These are phyloP conservation scores for Rossbeevera mucosa DNA, from an alignment of 768 basidiomycete species.

Conservation along the genomic window DNA sequence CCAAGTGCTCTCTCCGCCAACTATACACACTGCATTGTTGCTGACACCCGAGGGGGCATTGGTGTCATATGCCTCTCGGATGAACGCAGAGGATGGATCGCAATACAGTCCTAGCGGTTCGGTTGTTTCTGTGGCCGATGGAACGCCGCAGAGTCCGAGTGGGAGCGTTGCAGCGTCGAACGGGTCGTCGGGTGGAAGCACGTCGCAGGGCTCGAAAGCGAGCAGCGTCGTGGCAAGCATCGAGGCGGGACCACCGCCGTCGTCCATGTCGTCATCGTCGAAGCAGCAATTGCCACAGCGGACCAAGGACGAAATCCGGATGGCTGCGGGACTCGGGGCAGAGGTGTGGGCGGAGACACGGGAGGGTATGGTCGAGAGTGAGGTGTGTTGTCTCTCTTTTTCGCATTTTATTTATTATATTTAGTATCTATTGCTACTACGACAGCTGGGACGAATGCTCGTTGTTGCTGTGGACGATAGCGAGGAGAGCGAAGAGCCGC, in stretches of 20 bases:
- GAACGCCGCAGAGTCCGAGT: constrained; percentile 6
- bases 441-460: constrained; percentile 64
- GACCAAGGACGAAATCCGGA: constrained; percentile 69
- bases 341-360: constrained; percentile 78
- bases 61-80: constrained; percentile 56
- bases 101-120: constrained; percentile 7
- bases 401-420: not conserved
- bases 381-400: constrained; percentile 42
- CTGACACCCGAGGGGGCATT: constrained; percentile 73
- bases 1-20: constrained; percentile 50
- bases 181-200: constrained; percentile 2
- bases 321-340: constrained; percentile 65
- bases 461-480: constrained; percentile 58
- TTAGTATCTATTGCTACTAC: not conserved
- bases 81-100: constrained; percentile 21
- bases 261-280: not conserved
- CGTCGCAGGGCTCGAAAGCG: constrained; percentile 12
- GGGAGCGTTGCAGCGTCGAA: constrained; percentile 11
- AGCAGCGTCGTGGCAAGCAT: constrained; percentile 5
- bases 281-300: constrained; percentile 20
- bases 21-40: constrained; percentile 66
- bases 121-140: not conserved
- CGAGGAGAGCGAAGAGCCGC: constrained; percentile 35
- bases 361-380: constrained; percentile 72
- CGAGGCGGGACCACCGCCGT: constrained; percentile 2